Conservation (phyloP, 208 protist species). For the Trypanosoma theileri region DNA sequence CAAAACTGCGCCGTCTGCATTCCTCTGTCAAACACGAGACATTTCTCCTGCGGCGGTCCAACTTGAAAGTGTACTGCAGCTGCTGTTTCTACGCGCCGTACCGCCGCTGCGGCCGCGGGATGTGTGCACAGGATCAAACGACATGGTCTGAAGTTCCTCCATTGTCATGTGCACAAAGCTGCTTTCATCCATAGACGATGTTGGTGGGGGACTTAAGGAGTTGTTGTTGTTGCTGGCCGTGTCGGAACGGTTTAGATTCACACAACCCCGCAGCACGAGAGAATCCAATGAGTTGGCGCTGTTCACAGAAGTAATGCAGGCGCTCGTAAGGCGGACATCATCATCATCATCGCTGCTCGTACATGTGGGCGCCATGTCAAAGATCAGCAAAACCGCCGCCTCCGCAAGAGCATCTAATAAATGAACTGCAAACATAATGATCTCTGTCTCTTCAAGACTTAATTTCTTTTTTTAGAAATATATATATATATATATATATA, state of each 20-base stretch:
- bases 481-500: constrained; percentile 20
- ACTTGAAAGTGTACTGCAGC: constrained; percentile 1
- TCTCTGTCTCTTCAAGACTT: background rate
- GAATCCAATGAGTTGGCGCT: constrained; percentile 18
- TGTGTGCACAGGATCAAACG: background rate
- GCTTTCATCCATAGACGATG: constrained; percentile 8
- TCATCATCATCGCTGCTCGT: constrained; percentile 19
- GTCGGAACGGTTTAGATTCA: background rate
- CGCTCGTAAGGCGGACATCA: background rate
- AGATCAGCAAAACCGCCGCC: constrained; percentile 62
- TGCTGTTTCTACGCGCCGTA: background rate
- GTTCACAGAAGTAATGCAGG: background rate
- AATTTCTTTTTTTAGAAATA: background rate
- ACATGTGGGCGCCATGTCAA: constrained; percentile 42
- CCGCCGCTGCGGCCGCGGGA: background rate
- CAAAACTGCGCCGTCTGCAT: too few species aligned
- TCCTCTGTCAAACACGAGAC: background rate
- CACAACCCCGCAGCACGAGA: background rate
- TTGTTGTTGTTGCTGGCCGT: background rate
- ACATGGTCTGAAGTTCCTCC: constrained; percentile 26
- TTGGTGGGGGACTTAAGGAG: background rate
- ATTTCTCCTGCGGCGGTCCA: constrained; percentile 6
- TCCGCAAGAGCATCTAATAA: constrained; percentile 70
- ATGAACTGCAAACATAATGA: constrained; percentile 50
- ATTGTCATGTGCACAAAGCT: constrained; percentile 33